phyloP scores from a whole-genome alignment of 1,284 basidiomycete genomes.

The Cutaneotrichosporon dermatis region DNA sequence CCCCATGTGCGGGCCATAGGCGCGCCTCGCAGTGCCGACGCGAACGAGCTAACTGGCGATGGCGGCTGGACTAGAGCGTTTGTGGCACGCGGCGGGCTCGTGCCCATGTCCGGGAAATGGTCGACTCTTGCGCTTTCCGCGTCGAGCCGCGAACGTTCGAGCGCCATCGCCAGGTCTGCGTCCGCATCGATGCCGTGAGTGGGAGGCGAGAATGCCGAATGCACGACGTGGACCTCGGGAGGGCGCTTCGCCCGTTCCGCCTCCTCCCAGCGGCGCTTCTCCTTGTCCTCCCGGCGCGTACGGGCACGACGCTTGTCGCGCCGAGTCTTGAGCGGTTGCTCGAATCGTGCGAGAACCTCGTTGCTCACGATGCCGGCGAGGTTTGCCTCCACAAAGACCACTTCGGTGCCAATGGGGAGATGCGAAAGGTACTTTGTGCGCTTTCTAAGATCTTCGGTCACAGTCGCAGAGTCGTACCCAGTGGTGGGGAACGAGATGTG shows the following conservation, averaged over 20 bases:
- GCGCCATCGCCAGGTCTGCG: conserved; percentile 6
- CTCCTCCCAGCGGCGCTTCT: conserved; percentile 72
- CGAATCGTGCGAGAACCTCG: conserved; percentile 71
- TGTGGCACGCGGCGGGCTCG: neutral
- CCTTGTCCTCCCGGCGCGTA: conserved; percentile 73
- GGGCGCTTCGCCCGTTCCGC: conserved; percentile 49
- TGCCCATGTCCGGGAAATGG: conserved; percentile 1
- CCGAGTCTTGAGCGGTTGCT: conserved; percentile 70
- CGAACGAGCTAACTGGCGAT: conserved; percentile 10
- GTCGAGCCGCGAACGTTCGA: conserved; percentile 2
- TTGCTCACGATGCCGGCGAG: conserved; percentile 67
- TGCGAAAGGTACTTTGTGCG: conserved; percentile 94
- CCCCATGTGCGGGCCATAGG: neutral
- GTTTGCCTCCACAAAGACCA: conserved; percentile 90
- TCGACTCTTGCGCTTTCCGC: neutral
- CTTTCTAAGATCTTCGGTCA: conserved; percentile 86
- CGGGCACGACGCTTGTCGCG: conserved; percentile 70
- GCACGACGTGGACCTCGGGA: conserved; percentile 11
- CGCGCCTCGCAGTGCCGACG: conserved; percentile 14
- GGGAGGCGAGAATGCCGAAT: conserved; percentile 10
- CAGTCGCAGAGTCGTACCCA: conserved; percentile 58
- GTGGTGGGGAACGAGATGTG: conserved; percentile 73
- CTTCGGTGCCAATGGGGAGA: conserved; percentile 84
- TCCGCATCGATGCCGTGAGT: neutral
- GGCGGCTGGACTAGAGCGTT: neutral